A percentile compares a stretch with the other conserved stretches of the same genome.
phyloP scores from a whole-genome alignment of 2,329 filamentous ascomycete genomes.

The Penicillium concentricum region DNA sequence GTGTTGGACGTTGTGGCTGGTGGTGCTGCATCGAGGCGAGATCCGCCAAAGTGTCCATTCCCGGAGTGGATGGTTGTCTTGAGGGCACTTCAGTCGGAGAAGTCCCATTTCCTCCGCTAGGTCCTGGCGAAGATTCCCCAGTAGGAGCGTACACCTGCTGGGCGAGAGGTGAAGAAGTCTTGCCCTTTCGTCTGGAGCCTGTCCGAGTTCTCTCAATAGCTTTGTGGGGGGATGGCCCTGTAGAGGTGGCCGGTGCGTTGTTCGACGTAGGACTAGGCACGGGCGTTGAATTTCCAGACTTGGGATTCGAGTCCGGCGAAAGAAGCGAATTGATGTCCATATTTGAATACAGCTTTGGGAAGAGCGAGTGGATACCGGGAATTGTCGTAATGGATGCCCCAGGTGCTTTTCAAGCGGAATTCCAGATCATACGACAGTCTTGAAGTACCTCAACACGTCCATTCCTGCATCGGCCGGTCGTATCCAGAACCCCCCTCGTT shows the following conservation, averaged over 20 bases:
- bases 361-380: constrained; percentile 5
- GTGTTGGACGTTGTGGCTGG: constrained; percentile 42
- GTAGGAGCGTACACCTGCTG: constrained; percentile 42
- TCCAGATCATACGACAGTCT: constrained; percentile 30
- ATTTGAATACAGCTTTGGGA: constrained; percentile 12
- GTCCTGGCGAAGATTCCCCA: constrained; percentile 40
- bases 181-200: constrained; percentile 32
- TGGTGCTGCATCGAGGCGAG: constrained; percentile 50
- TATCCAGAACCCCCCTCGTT: constrained; percentile 18
- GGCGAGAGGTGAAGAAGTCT: constrained; percentile 44
- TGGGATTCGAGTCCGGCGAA: constrained; percentile 44
- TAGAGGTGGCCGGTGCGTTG: constrained; percentile 25
- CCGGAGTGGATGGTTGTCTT: constrained; percentile 45
- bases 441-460: constrained; percentile 35
- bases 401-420: constrained; percentile 21
- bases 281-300: constrained; percentile 36
- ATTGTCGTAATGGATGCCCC: constrained; percentile 15
- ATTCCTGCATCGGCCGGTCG: constrained; percentile 35
- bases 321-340: constrained; percentile 51
- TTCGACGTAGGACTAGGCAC: constrained; percentile 28
- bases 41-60: constrained; percentile 52
- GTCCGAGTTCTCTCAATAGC: constrained; percentile 38
- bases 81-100: constrained; percentile 36
- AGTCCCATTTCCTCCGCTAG: constrained; percentile 34
- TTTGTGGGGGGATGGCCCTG: constrained; percentile 36